Base-by-base conservation (phyloP, 805 yeast species). In the Pichia cabralensis region DNA sequence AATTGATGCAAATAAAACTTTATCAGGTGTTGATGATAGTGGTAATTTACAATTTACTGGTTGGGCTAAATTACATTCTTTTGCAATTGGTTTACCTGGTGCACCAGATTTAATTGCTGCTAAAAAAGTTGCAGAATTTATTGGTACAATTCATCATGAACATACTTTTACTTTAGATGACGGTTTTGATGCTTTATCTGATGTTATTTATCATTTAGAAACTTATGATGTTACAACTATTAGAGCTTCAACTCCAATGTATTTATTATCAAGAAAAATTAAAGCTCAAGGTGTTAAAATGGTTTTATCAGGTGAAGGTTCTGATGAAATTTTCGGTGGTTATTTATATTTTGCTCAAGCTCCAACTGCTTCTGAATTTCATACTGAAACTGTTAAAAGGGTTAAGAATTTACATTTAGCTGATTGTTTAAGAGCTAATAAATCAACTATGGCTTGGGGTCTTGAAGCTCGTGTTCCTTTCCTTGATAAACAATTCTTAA, bases 381-480 rank as follows among this genome's bases (percentile, higher is more conserved):
- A 92, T 65, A 67, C 76, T 42, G 99, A 92, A 68, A 82, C 94
- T 64, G 95, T 92, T 43, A 71, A 80, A 67, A 76, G 99, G 62
- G 96, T 92, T 51, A 85, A 92, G 72, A 88, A 92, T 89, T 72
- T 92, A 64, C 96, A 92, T 64, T 77, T 77, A 49, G 85, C 97
- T 42, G 99, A 92, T 68, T 89, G 97, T 69, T 68, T 92, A 59
- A 80, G 99, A 64, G 99, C 99, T 46, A 92, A 92, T 82, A 92
- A 92, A 67, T 88, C 96, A 22, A 92, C 99, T 40, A 84, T 92
- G 96, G 97, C 99, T 28, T 92, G 99, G 99, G 99, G 99, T 62
- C 74, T 92, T 45, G 99, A 92, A 68, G 98, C 98, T 42, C 82
- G 99, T 67, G 98, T 92, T 48, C 99, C 99, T 48, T 92, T 92